phyloP scores from a whole-genome alignment of 192 early-diverging fungal genomes.

The Kappamyces sp. region DNA sequence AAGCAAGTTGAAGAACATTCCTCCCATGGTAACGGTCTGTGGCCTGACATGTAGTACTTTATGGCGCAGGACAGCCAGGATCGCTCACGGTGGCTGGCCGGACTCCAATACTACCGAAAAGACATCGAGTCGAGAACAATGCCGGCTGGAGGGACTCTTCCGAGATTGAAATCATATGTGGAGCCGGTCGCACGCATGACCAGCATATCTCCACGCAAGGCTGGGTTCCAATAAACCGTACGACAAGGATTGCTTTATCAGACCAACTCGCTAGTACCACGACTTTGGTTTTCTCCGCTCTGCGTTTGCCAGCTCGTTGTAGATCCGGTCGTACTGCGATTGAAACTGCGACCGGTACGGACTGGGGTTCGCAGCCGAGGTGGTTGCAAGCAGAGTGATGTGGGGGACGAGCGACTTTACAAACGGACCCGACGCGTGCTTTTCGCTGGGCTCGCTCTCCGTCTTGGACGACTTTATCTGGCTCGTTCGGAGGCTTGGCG shows the following conservation, averaged over 20 bases:
- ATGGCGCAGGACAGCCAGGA: constrained; percentile 40
- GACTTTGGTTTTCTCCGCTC: neutral
- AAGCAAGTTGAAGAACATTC: constrained; percentile 26
- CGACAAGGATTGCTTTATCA: constrained; percentile 9
- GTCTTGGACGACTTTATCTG: neutral
- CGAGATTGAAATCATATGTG: neutral
- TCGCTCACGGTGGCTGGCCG: constrained; percentile 35
- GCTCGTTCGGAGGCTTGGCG: neutral
- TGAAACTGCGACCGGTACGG: constrained; percentile 4
- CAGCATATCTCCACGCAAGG: constrained; percentile 3
- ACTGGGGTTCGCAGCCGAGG: neutral
- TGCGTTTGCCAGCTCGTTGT: neutral
- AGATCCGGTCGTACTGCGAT: constrained; percentile 1
- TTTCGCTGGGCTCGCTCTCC: neutral
- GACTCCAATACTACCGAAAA: constrained; percentile 31
- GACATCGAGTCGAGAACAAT: constrained; percentile 17
- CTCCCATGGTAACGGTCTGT: constrained; percentile 28
- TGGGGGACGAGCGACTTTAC: constrained; percentile 3
- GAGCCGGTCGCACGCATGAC: neutral
- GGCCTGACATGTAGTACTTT: constrained; percentile 37
- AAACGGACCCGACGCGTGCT: neutral
- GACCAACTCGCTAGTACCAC: neutral
- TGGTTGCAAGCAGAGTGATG: neutral
- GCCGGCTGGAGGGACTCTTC: neutral
- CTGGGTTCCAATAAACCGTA: neutral